Conservation (phyloP, 345 rosid species). For the Heritiera littoralis region DNA sequence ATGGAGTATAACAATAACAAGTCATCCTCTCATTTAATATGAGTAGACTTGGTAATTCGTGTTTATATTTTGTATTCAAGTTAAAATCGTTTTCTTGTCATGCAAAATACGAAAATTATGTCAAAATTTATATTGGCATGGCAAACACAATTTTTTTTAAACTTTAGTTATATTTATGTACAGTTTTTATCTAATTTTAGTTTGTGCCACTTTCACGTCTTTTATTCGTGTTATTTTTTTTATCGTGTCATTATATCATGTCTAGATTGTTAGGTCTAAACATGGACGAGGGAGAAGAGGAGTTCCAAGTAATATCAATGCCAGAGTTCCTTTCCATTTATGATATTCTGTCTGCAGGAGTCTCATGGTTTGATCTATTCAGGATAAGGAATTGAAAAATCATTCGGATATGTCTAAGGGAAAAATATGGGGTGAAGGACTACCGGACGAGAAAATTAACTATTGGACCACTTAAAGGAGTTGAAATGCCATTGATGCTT, state of each 20-base stretch:
- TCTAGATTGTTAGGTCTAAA: too few relatives aligned
- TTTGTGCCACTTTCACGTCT: too few relatives aligned
- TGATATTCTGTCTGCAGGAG: not conserved
- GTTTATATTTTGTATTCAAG: too few relatives aligned
- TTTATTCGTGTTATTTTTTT: too few relatives aligned
- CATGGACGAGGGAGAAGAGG: not conserved
- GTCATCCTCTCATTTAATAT: conserved; percentile 13
- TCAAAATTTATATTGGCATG: too few relatives aligned
- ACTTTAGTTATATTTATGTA: too few relatives aligned
- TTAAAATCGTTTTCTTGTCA: too few relatives aligned
- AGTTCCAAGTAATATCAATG: conserved; percentile 5
- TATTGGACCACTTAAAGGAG: not conserved
- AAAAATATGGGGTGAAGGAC: conserved; percentile 4
- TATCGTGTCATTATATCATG: too few relatives aligned
- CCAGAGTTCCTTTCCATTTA: not conserved
- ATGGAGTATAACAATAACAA: conserved; percentile 3
- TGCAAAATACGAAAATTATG: too few relatives aligned
- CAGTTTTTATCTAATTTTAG: too few relatives aligned
- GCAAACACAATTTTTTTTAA: too few relatives aligned
- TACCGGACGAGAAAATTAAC: not conserved
- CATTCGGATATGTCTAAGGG: conserved; percentile 7
- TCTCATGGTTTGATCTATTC: not conserved
- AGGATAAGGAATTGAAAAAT: not conserved
- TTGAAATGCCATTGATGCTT: not conserved
- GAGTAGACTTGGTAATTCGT: not conserved